Base-by-base conservation (phyloP, 2,329 filamentous ascomycete genomes). In the Apiospora kogelbergensis region DNA sequence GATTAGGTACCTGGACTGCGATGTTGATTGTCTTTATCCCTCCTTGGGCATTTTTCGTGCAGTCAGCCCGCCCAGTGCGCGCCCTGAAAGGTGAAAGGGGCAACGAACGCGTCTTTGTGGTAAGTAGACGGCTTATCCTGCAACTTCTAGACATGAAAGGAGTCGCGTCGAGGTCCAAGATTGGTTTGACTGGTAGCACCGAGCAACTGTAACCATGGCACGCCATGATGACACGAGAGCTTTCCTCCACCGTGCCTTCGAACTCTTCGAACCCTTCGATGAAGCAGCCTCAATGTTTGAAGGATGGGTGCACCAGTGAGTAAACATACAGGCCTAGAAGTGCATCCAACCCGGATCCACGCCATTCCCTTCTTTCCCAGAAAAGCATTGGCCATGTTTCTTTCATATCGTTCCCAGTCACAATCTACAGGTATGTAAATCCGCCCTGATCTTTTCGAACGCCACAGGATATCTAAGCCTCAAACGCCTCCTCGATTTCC, bases 401-500 rank as follows among this genome's bases (percentile, higher is more conserved):
- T 60, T 37, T 11, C 9, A 57, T 33, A 37, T 37, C 53, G 37
- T n/a, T 37, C 30, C 53, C 53, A 22, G 53, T n/a, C 17, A 37
- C 53, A 60, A 10, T 60, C 53, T 60, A 60, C 17, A 9, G 7
- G 53, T 60, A n/a, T 57, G 10, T 33, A 33, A 60, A 17, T 11
- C 20, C 30, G 20, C 20, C 53, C 7, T 4, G 7, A n/a, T 60
- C 30, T 60, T 10, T 37, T 37, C 20, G 9, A 37, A 37, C 53
- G 53, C 53, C 53, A 22, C 7, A 37, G 1, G 10, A n/a, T 13
- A 37, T n/a, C 30, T 60, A 60, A 37, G 65, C 40, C 70, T 77
- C 78, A 70, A 83, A 78, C 40, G 80, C 80, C 57, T 80, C 79
- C n/a, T 81, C 75, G 67, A 90, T 88, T 67, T 88, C 81, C 75